Evolutionary conservation across 1,284 basidiomycete species (phyloP).

Genomic region (Ustilago xerochloae): DNA sequence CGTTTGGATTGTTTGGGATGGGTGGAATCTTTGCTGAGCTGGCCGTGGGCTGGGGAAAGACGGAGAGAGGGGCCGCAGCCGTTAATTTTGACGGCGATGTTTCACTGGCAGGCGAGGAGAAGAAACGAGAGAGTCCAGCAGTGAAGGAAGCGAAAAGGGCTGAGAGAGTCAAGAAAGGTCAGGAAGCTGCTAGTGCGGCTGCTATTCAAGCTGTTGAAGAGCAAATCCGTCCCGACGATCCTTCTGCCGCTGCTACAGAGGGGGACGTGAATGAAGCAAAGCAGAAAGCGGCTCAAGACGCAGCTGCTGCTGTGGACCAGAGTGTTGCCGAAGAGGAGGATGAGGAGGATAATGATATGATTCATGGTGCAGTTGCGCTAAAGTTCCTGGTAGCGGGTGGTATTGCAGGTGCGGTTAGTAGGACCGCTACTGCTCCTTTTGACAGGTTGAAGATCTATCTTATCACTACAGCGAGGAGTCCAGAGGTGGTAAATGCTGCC

Average conservation of each 20-base stretch:
- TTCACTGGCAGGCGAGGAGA: no score
- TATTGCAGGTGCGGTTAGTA: constrained; percentile 93
- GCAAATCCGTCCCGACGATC: background rate
- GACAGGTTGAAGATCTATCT: constrained; percentile 97
- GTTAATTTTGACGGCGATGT: constrained; percentile 66
- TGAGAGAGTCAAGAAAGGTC: constrained; percentile 39
- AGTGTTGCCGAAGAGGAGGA: constrained; percentile 71
- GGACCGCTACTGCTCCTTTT: constrained; percentile 96
- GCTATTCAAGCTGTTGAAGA: constrained; percentile 30
- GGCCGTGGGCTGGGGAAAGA: constrained; percentile 61
- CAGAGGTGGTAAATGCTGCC: constrained; percentile 22
- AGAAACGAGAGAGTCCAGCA: no score
- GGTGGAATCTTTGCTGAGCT: constrained; percentile 67
- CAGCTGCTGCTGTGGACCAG: constrained; percentile 25
- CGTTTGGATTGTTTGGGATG: constrained; percentile 65
- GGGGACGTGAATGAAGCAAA: constrained; percentile 16
- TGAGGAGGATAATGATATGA: constrained; percentile 73
- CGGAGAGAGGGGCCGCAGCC: constrained; percentile 60
- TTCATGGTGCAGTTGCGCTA: constrained; percentile 80
- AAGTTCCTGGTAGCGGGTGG: constrained; percentile 94
- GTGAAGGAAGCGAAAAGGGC: constrained; percentile 54
- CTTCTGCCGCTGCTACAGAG: background rate
- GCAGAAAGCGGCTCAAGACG: constrained; percentile 29
- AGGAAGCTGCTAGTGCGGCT: constrained; percentile 38
- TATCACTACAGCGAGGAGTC: constrained; percentile 76